These are phyloP conservation scores for Zelopaecilomyces penicillatus DNA, from an alignment of 2,329 filamentous ascomycete species.

Conservation along the genomic window DNA sequence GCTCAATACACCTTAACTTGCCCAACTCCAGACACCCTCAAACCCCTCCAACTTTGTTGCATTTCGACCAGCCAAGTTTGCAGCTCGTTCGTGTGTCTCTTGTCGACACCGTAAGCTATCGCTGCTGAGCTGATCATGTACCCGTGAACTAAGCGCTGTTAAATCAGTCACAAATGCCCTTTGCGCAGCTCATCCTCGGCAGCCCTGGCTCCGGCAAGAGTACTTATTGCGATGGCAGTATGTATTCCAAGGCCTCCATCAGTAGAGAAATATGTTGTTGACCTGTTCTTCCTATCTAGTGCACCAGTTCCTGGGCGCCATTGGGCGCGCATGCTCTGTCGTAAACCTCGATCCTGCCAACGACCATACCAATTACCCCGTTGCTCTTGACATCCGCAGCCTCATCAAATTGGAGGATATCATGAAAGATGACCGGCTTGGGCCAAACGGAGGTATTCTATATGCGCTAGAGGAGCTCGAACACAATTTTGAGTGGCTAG, in stretches of 20 bases:
- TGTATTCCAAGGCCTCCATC: constrained; percentile 19
- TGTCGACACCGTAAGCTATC: background rate
- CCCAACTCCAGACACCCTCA: background rate
- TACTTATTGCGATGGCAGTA: constrained; percentile 93
- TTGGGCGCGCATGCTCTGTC: constrained; percentile 87
- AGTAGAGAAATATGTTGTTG: background rate
- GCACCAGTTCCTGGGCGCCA: constrained; percentile 95
- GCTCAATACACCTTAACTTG: background rate
- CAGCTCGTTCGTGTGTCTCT: background rate
- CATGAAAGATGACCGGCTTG: constrained; percentile 83
- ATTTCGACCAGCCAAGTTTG: background rate
- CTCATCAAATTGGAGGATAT: constrained; percentile 88
- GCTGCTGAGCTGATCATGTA: constrained; percentile 13
- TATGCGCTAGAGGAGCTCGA: constrained; percentile 95
- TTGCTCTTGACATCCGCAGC: constrained; percentile 81
- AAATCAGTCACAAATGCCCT: constrained; percentile 39
- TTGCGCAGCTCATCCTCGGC: constrained; percentile 78
- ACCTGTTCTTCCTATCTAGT: constrained; percentile 36
- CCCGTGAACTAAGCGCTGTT: constrained; percentile 12
- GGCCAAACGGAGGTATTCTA: constrained; percentile 84
- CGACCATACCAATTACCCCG: constrained; percentile 81
- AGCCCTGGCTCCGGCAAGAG: constrained; percentile 93
- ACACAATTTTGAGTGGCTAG: constrained; percentile 87
- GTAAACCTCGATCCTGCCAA: constrained; percentile 97
- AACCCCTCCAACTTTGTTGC: background rate